Base-by-base conservation (phyloP, 768 basidiomycete genomes). In the Lepiota venenata region DNA sequence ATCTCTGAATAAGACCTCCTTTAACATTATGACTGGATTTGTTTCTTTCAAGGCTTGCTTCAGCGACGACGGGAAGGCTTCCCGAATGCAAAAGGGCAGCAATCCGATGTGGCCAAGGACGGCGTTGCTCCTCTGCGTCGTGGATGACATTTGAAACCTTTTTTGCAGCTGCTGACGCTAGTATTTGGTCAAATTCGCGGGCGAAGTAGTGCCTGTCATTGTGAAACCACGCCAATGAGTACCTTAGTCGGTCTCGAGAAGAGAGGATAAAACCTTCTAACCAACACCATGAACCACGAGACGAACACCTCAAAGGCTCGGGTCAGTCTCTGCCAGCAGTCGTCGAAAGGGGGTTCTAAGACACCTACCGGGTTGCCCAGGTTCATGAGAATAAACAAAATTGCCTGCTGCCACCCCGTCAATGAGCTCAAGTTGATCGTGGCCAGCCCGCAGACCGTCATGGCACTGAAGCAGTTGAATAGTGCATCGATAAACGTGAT, bases 251-350 rank as follows among this genome's bases (percentile, higher is more conserved):
- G 39, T 40, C 10, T 35, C 39, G 14, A 20, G 21, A 32, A 41
- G 53, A 43, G 10, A 52, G 52, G 29, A 27, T 44, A 39, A 14
- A 60, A 88, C 88, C 82, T 84, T 54, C 93, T 79, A 55, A 86
- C 79, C 55, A 84, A 80, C 22, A 96, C 91, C 68, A 91, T 88
- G 55, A 91, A 74, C 87, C 91, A 91, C 0, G 91, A 91, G 6
- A 93, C 81, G 12, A 84, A 62, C 37, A 92, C 82, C 85, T 92
- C 48, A n/a, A 44, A 10, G 11, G n/a, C 9, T 10, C 22, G 7
- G 49, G 21, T 27, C 21, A 49, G 37, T 45, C 51, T 45, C 42
- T 36, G 16, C 37, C 52, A 21, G 42, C 8, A 49, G 38, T 22
- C 40, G 40, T 18, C 25, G 35, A 27, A 25, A 47, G 59, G 39